Conservation (phyloP, 495 filamentous ascomycete genomes). For the Trichoderma asperelloides region DNA sequence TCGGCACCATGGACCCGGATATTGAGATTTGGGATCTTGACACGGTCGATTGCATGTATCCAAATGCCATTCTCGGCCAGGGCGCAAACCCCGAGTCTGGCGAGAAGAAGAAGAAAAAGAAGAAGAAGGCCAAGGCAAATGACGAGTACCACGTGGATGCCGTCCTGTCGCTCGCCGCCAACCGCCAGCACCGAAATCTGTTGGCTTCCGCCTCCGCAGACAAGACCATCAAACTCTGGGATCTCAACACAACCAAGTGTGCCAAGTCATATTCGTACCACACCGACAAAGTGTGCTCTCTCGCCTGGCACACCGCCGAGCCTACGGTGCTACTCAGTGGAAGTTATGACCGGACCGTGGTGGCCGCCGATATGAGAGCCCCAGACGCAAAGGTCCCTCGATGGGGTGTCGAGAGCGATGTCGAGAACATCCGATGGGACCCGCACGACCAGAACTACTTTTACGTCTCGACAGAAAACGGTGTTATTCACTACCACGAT, state of each 20-base stretch:
- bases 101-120: constrained; percentile 60
- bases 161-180: constrained; percentile 80
- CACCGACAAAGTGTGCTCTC: constrained; percentile 90
- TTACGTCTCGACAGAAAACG: constrained; percentile 88
- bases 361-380: constrained; percentile 87
- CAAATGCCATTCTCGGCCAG: constrained; percentile 92
- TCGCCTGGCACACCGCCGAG: constrained; percentile 84
- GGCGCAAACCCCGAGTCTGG: constrained; percentile 41
- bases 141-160: constrained; percentile 92
- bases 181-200: constrained; percentile 85
- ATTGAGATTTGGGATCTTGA: constrained; percentile 99
- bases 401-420: constrained; percentile 91
- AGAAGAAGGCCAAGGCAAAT: constrained; percentile 83
- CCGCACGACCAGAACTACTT: constrained; percentile 87
- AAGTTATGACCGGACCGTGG: constrained; percentile 87
- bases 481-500: constrained; percentile 83
- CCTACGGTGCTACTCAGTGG: constrained; percentile 83
- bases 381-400: constrained; percentile 67
- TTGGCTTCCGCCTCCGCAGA: constrained; percentile 95
- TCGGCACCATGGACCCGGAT: constrained; percentile 96
- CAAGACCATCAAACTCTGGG: constrained; percentile 96
- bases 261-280: constrained; percentile 90
- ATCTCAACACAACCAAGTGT: constrained; percentile 80
- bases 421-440: constrained; percentile 89
- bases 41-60: constrained; percentile 92